phyloP scores from a whole-genome alignment of 257 asterid genomes.

The Plectranthus barbatus region DNA sequence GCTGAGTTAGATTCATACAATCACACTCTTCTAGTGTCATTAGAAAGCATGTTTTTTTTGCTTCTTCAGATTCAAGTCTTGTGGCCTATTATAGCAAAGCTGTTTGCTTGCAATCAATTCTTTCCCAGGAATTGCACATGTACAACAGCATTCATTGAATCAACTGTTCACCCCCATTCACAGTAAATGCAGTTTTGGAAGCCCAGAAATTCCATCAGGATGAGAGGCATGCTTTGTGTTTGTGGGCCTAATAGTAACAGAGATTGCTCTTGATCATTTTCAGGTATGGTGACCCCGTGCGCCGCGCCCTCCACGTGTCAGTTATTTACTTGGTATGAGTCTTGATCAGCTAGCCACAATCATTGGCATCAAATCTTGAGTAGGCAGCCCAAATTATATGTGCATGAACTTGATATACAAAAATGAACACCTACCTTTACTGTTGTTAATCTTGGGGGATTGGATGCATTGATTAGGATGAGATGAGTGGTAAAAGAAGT shows the following conservation, averaged over 20 bases:
- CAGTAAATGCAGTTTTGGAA: background rate
- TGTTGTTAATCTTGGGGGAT: background rate
- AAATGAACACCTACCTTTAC: too few relatives aligned
- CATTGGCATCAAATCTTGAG: background rate
- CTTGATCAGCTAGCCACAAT: background rate
- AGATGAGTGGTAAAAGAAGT: background rate
- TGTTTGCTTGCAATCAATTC: background rate
- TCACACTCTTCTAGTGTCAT: background rate
- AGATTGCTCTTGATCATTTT: too few relatives aligned
- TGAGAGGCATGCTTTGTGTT: conserved; percentile 1
- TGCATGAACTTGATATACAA: too few relatives aligned
- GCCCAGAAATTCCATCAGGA: background rate
- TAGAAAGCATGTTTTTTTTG: background rate
- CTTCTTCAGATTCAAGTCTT: background rate
- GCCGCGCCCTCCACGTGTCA: background rate
- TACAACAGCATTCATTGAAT: too few relatives aligned
- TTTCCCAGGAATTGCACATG: background rate
- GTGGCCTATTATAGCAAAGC: background rate
- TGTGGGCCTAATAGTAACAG: conserved; percentile 11
- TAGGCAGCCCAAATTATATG: too few relatives aligned
- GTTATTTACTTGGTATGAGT: background rate
- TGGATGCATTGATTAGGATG: conserved; percentile 13
- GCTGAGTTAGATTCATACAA: background rate
- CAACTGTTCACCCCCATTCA: background rate
- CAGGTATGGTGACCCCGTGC: background rate